Percentiles rank a stretch among this genome's conserved stretches.
Conservation (phyloP, 164 flowering plant genomes). For the Chloranthus sessilifolius region DNA sequence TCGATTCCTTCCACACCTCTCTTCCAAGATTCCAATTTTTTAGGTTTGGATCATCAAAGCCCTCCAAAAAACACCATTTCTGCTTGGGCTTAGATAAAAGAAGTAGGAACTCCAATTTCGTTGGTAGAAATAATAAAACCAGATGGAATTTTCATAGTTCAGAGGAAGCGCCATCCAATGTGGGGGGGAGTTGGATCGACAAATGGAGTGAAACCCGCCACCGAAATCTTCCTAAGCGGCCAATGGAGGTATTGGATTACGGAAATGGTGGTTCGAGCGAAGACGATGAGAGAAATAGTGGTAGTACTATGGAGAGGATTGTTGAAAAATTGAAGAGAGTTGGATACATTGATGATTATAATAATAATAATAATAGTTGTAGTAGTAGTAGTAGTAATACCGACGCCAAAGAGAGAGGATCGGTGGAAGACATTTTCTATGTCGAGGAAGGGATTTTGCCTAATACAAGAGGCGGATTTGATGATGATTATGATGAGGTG, state of each 20-base stretch:
- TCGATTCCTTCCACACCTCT: slow-evolving; percentile 46
- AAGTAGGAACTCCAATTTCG: slow-evolving; percentile 21
- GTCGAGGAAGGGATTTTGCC: slow-evolving; percentile 85
- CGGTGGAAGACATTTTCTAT: slow-evolving; percentile 80
- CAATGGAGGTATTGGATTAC: slow-evolving; percentile 40
- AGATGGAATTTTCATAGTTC: slow-evolving; percentile 13
- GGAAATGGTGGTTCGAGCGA: slow-evolving; percentile 23
- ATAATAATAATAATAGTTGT: slow-evolving; percentile 32
- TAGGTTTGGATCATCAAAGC: slow-evolving; percentile 35
- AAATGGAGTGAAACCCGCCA: slow-evolving; percentile 51
- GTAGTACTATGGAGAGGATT: slow-evolving; percentile 83
- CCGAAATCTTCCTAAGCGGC: slow-evolving; percentile 34
- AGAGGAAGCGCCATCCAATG: slow-evolving; percentile 5
- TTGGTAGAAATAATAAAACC: slow-evolving; percentile 10
- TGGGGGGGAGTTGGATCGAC: slow-evolving; percentile 41
- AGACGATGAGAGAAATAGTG: slow-evolving; percentile 28
- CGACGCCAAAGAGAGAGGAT: slow-evolving; percentile 75
- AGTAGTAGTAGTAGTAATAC: too few relatives aligned
- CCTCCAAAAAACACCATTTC: slow-evolving; percentile 16
- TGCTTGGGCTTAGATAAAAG: slow-evolving; percentile 12
- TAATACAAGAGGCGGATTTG: slow-evolving; percentile 71
- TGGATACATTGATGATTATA: slow-evolving; percentile 57
- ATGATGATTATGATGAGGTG: slow-evolving; percentile 21
- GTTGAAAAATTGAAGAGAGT: slow-evolving; percentile 77
- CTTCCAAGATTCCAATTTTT: slow-evolving; percentile 37